These are phyloP conservation scores for Tolypocladium guangdongense DNA, from an alignment of 2,329 filamentous ascomycete genomes.

Conservation along the genomic window DNA sequence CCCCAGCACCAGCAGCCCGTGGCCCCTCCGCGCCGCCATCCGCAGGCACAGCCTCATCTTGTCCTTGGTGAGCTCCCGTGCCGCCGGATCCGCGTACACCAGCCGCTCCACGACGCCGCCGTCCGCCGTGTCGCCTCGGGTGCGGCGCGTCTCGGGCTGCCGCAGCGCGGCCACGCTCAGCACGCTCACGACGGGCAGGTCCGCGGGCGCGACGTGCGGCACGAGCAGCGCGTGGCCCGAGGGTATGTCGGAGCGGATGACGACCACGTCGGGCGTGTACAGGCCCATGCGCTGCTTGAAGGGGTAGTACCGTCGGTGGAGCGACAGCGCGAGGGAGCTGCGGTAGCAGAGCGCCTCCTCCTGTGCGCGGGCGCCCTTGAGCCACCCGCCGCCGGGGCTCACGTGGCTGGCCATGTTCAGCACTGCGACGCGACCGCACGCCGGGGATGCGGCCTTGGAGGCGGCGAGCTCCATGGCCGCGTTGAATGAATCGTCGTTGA, in stretches of 20 bases:
- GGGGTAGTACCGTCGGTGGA: slow-evolving; percentile 41
- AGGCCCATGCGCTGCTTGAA: slow-evolving; percentile 37
- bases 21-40: slow-evolving; percentile 44
- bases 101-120: slow-evolving; percentile 14
- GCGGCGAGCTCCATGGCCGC: slow-evolving; percentile 33
- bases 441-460: slow-evolving; percentile 11
- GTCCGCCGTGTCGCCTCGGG: slow-evolving; percentile 7
- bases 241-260: slow-evolving; percentile 41
- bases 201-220: slow-evolving; percentile 15
- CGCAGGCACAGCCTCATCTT: slow-evolving; percentile 54
- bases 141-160: slow-evolving; percentile 21
- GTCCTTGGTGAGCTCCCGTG: slow-evolving; percentile 44
- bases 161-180: slow-evolving; percentile 49
- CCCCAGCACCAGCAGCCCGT: slow-evolving; percentile 52
- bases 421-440: slow-evolving; percentile 36
- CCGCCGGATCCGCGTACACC: slow-evolving; percentile 28
- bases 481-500: slow-evolving; percentile 48
- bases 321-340: slow-evolving; percentile 38
- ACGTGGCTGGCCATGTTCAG: slow-evolving; percentile 55
- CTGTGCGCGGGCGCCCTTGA: slow-evolving; percentile 50
- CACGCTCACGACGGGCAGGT: slow-evolving; percentile 43
- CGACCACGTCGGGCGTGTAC: slow-evolving; percentile 49
- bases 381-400: slow-evolving; percentile 52
- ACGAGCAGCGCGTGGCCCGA: slow-evolving; percentile 35
- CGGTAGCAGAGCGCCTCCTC: slow-evolving; percentile 61